These are phyloP conservation scores for Pythium phragmiticola DNA, from an alignment of 352 stramenopile species.

Conservation along the genomic window DNA sequence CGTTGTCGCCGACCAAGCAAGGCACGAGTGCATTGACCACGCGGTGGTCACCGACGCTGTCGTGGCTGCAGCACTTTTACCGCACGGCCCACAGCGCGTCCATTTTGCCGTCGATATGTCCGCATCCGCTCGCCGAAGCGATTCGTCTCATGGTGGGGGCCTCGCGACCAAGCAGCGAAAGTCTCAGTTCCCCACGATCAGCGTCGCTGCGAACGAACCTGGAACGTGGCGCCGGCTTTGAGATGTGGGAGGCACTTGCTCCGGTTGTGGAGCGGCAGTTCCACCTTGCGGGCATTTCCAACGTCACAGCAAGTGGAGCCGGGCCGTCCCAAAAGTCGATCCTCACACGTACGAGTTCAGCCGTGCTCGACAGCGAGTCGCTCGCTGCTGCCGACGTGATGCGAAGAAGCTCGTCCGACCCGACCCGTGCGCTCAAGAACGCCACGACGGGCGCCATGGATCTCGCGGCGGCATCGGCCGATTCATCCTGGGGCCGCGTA, in stretches of 20 bases:
- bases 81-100: conserved; percentile 47
- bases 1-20: conserved; percentile 17
- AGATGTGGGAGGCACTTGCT: conserved; percentile 22
- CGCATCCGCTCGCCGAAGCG: conserved; percentile 28
- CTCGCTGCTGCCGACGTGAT: not conserved
- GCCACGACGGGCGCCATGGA: conserved; percentile 1
- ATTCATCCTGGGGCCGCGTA: conserved; percentile 21
- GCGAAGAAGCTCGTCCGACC: conserved; percentile 13
- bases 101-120: conserved; percentile 16
- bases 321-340: not conserved
- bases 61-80: conserved; percentile 70
- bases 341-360: conserved; percentile 12
- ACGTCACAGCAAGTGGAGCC: not conserved
- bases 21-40: conserved; percentile 26
- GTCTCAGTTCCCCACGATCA: conserved; percentile 1
- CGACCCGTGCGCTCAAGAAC: not conserved
- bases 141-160: conserved; percentile 20
- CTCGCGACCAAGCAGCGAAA: not conserved
- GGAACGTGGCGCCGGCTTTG: conserved; percentile 3
- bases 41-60: conserved; percentile 29
- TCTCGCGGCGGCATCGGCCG: not conserved
- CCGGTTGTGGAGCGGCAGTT: conserved; percentile 24
- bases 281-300: not conserved
- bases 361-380: conserved; percentile 1
- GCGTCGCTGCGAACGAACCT: conserved; percentile 12